Percentiles rank a stretch among this genome's conserved stretches.
phyloP scores from a whole-genome alignment of 1,284 basidiomycete genomes.

The Tilletia caries region DNA sequence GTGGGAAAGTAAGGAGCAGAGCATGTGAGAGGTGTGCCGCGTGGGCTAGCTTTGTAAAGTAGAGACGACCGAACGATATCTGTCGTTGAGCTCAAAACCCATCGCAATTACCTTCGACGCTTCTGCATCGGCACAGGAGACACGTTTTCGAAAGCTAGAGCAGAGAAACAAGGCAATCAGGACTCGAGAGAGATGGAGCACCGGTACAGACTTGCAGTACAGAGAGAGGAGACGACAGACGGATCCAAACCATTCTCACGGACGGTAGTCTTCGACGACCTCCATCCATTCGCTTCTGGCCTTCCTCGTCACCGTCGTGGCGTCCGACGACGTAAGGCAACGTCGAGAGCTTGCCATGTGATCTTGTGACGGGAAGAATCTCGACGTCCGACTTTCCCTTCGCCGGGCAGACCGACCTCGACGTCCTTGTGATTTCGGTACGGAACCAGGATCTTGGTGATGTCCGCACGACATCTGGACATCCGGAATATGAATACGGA shows the following conservation, averaged over 20 bases:
- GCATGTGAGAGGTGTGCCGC: too few species aligned
- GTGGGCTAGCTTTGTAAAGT: too few species aligned
- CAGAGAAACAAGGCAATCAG: too few species aligned
- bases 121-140: too few species aligned
- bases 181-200: not conserved
- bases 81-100: too few species aligned
- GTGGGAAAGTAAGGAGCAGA: too few species aligned
- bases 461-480: conserved; percentile 67
- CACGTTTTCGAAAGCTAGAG: too few species aligned
- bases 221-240: too few species aligned
- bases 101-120: too few species aligned
- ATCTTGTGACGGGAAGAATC: conserved; percentile 74
- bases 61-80: too few species aligned
- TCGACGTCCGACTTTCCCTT: conserved; percentile 70
- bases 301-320: conserved; percentile 19
- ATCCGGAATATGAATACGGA: too few species aligned
- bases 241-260: conserved; percentile 10
- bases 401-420: conserved; percentile 71
- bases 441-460: conserved; percentile 76
- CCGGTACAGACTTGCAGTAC: too few species aligned
- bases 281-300: conserved; percentile 16
- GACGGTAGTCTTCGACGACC: conserved; percentile 14
- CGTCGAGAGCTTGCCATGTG: conserved; percentile 73
- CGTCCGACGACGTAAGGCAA: conserved; percentile 61
- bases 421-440: conserved; percentile 78